Evolutionary conservation across 2,329 filamentous ascomycete species (phyloP).

Genomic region (Boeremia exigua): DNA sequence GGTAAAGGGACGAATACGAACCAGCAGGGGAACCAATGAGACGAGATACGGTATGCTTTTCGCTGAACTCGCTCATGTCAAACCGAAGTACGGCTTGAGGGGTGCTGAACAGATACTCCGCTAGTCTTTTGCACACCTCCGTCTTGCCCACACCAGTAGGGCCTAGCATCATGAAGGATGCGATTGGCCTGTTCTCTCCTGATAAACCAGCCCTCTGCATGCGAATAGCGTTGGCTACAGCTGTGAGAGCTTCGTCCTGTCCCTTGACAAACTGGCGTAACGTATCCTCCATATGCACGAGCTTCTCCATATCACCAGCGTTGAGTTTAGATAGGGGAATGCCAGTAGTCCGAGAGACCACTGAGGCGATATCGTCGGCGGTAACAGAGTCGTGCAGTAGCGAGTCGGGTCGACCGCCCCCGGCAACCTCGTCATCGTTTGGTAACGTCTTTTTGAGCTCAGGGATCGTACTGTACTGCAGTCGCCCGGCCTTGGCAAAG

Average conservation of each 20-base stretch:
- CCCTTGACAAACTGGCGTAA: constrained; percentile 84
- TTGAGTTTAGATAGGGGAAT: constrained; percentile 94
- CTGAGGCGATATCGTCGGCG: constrained; percentile 88
- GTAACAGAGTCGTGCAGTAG: constrained; percentile 95
- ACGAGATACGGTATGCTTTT: constrained; percentile 93
- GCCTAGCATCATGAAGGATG: constrained; percentile 96
- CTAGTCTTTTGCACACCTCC: constrained; percentile 95
- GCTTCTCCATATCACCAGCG: constrained; percentile 89
- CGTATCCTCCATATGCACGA: constrained; percentile 94
- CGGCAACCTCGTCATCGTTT: constrained; percentile 64
- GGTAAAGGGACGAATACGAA: constrained; percentile 42
- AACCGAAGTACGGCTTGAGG: constrained; percentile 90
- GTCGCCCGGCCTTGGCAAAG: constrained; percentile 87
- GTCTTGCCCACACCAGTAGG: constrained; percentile 98
- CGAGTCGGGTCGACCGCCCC: constrained; percentile 53
- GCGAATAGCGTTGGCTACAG: constrained; percentile 90
- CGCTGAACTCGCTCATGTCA: constrained; percentile 98
- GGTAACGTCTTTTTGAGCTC: constrained; percentile 79
- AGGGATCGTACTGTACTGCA: constrained; percentile 88
- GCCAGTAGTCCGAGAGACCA: constrained; percentile 89
- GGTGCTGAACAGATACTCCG: constrained; percentile 89
- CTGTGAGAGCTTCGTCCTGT: constrained; percentile 90
- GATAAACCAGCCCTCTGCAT: constrained; percentile 92
- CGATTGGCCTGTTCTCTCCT: constrained; percentile 87
- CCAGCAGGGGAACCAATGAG: constrained; percentile 86